Evolutionary conservation across 1,284 basidiomycete genomes (phyloP).

Genomic region (Limonomyces culmigenus): DNA sequence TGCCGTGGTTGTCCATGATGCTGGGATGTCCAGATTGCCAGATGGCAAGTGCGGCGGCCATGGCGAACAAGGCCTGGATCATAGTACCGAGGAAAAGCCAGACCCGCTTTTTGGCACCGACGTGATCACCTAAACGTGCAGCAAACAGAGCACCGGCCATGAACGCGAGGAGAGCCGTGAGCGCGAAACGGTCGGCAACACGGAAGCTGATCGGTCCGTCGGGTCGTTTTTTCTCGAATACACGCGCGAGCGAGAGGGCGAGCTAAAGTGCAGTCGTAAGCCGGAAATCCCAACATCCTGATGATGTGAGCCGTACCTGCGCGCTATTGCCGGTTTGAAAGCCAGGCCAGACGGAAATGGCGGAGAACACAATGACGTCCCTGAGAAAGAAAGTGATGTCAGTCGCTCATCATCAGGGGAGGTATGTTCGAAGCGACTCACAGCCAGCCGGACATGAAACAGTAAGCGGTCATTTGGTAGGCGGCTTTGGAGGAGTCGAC

Average conservation of each 20-base stretch:
- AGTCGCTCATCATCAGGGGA: background rate
- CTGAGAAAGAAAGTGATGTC: conserved; percentile 22
- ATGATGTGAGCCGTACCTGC: too few species aligned
- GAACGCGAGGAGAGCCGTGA: conserved; percentile 63
- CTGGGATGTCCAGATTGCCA: conserved; percentile 46
- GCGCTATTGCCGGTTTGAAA: conserved; percentile 67
- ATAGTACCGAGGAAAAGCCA: conserved; percentile 65
- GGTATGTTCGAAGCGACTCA: conserved; percentile 17
- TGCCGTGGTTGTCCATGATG: conserved; percentile 32
- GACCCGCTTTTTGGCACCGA: conserved; percentile 52
- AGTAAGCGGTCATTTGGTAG: too few species aligned
- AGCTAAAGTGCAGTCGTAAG: too few species aligned
- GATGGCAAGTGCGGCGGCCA: conserved; percentile 49
- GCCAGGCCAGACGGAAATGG: conserved; percentile 74
- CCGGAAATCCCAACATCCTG: too few species aligned
- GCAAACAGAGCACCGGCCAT: conserved; percentile 52
- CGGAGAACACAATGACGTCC: conserved; percentile 61
- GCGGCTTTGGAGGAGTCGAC: too few species aligned
- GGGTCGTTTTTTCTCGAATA: conserved; percentile 40
- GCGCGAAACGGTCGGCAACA: conserved; percentile 65
- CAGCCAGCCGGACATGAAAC: conserved; percentile 82
- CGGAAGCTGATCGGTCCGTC: conserved; percentile 36
- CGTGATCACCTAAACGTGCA: conserved; percentile 53
- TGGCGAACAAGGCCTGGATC: conserved; percentile 58
- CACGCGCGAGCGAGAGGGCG: conserved; percentile 40